A percentile compares a stretch with the other conserved stretches of the same genome.
These are phyloP conservation scores for Lathyrus tuberosus DNA, from an alignment of 306 rosid genomes.

Conservation along the genomic window DNA sequence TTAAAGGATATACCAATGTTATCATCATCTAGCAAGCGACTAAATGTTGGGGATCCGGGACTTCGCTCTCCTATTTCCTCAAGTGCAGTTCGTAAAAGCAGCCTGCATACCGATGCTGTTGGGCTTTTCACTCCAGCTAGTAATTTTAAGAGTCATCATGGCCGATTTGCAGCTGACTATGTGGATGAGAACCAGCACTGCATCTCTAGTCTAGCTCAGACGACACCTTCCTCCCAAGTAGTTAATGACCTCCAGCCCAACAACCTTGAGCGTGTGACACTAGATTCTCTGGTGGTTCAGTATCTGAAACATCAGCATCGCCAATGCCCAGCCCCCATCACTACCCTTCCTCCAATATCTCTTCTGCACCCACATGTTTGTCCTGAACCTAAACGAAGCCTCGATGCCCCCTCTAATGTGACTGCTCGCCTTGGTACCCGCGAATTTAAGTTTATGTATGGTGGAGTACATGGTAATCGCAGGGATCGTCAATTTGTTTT, in stretches of 20 bases:
- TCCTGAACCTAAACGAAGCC: conserved; percentile 93
- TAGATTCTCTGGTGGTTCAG: conserved; percentile 89
- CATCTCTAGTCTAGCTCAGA: conserved; percentile 50
- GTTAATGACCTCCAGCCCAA: conserved; percentile 66
- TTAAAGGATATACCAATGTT: conserved; percentile 62
- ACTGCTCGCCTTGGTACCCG: conserved; percentile 95
- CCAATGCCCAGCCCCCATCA: conserved; percentile 97
- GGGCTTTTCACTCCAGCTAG: conserved; percentile 66
- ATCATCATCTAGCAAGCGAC: conserved; percentile 69
- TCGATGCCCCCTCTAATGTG: conserved; percentile 90
- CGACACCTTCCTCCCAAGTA: conserved; percentile 63
- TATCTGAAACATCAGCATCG: conserved; percentile 99
- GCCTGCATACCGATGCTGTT: conserved; percentile 53
- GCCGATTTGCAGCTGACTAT: conserved; percentile 58
- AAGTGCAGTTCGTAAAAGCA: conserved; percentile 55
- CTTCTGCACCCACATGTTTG: conserved; percentile 91
- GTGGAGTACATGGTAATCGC: conserved; percentile 94
- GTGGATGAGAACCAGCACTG: conserved; percentile 66
- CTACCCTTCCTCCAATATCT: conserved; percentile 97
- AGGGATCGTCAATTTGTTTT: conserved; percentile 94
- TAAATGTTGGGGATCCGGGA: conserved; percentile 71
- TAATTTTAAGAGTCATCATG: conserved; percentile 56
- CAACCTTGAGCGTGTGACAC: conserved; percentile 75
- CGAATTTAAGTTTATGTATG: conserved; percentile 71
- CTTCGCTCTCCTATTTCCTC: conserved; percentile 75